These are phyloP conservation scores for Lenwebbia sp. DNA, from an alignment of 345 rosid genomes.

Conservation along the genomic window DNA sequence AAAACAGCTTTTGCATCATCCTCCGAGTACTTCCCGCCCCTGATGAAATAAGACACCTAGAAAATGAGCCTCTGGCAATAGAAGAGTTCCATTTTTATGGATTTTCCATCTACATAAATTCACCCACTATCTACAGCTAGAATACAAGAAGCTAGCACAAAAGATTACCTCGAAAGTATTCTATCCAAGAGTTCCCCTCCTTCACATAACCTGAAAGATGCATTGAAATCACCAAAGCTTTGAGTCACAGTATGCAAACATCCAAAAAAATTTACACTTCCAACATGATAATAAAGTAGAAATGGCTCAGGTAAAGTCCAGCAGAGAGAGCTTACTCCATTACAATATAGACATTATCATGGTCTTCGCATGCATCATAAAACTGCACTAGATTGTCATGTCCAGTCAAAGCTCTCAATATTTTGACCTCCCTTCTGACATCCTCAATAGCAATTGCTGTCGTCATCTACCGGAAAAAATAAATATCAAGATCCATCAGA, in stretches of 20 bases:
- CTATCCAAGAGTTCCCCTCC: conserved; percentile 98
- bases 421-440: conserved; percentile 96
- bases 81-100: conserved; percentile 1
- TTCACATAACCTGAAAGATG: conserved; percentile 66
- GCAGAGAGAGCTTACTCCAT: conserved; percentile 70
- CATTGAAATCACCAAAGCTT: background rate
- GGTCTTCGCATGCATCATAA: conserved; percentile 88
- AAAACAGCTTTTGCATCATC: conserved; percentile 93
- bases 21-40: conserved; percentile 97
- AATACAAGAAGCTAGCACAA: background rate
- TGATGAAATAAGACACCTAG: conserved; percentile 8
- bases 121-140: background rate
- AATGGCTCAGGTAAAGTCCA: background rate
- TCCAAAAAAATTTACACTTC: background rate
- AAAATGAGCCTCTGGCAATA: background rate
- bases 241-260: background rate
- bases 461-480: conserved; percentile 50
- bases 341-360: conserved; percentile 77
- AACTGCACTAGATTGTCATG: conserved; percentile 71
- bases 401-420: conserved; percentile 79
- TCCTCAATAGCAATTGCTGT: conserved; percentile 97
- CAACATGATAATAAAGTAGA: background rate
- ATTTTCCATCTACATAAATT: background rate
- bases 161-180: conserved; percentile 82
- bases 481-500: background rate